These are phyloP conservation scores for Straminergon stramineum DNA, from an alignment of 225 moss, liverwort and hornwort species.

Conservation along the genomic window DNA sequence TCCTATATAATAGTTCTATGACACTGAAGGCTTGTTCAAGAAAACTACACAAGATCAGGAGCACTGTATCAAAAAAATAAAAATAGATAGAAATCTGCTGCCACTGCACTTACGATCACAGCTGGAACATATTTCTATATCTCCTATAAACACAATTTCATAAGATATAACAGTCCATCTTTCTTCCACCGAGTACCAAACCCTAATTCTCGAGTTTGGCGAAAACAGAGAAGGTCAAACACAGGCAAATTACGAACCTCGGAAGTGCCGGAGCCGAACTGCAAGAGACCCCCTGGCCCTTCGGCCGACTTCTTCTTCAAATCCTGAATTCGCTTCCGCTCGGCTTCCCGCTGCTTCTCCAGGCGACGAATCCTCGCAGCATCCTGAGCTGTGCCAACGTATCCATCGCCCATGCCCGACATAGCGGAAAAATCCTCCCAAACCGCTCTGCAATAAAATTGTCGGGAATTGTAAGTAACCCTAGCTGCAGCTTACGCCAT, in stretches of 20 bases:
- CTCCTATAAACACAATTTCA: too few species aligned
- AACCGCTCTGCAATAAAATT: background rate
- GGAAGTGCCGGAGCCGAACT: slow-evolving; percentile 80
- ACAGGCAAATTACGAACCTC: slow-evolving; percentile 10
- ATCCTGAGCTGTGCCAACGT: slow-evolving; percentile 80
- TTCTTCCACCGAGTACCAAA: background rate
- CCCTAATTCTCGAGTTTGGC: background rate
- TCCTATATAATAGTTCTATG: background rate
- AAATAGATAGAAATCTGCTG: background rate
- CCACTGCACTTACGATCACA: background rate
- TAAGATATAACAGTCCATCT: background rate
- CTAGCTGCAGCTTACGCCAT: background rate
- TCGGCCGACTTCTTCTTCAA: slow-evolving; percentile 75
- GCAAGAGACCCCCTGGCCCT: slow-evolving; percentile 63
- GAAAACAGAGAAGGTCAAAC: background rate
- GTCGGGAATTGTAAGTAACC: background rate
- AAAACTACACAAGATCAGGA: background rate
- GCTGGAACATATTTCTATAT: background rate
- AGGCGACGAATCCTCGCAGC: slow-evolving; percentile 66
- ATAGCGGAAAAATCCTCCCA: background rate
- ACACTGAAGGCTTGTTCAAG: background rate
- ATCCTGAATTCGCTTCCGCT: slow-evolving; percentile 74
- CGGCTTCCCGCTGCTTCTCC: slow-evolving; percentile 72
- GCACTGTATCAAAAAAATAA: background rate
- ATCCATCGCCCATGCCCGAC: slow-evolving; percentile 91